Percentiles rank a stretch among this genome's conserved stretches.
Conservation (phyloP, 2,329 filamentous ascomycete genomes). For the Cladosporium sp. region DNA sequence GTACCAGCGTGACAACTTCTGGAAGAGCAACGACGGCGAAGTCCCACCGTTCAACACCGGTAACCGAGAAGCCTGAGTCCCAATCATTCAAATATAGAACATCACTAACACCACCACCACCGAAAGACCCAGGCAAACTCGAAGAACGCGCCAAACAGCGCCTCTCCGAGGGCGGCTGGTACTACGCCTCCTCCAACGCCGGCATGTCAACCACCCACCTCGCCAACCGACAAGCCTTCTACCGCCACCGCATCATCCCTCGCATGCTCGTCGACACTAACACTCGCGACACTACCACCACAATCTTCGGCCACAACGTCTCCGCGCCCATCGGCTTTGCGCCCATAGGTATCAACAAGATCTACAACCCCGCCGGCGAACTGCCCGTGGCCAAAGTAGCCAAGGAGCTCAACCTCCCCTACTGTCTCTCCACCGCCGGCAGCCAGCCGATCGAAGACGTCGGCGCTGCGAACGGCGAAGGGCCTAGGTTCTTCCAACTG, state of each 20-base stretch:
- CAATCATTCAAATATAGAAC: not conserved
- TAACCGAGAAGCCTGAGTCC: constrained; percentile 23
- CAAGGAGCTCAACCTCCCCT: constrained; percentile 59
- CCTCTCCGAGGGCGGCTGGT: constrained; percentile 60
- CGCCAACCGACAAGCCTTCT: constrained; percentile 65
- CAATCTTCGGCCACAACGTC: constrained; percentile 61
- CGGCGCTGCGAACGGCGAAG: constrained; percentile 54
- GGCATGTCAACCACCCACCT: constrained; percentile 55
- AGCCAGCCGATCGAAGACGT: constrained; percentile 60
- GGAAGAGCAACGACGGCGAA: constrained; percentile 53
- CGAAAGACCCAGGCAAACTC: constrained; percentile 56
- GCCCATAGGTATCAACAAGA: constrained; percentile 66
- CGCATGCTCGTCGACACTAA: constrained; percentile 63
- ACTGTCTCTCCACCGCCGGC: constrained; percentile 61
- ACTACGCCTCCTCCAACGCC: constrained; percentile 59
- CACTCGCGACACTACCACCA: constrained; percentile 56
- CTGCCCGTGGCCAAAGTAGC: constrained; percentile 61
- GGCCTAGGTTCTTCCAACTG: constrained; percentile 61
- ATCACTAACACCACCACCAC: not conserved
- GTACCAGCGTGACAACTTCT: constrained; percentile 59
- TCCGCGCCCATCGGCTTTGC: constrained; percentile 64
- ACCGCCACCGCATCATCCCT: constrained; percentile 62
- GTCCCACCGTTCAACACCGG: constrained; percentile 55
- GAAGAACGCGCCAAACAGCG: constrained; percentile 58
- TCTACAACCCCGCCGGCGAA: constrained; percentile 61